A percentile compares a stretch with the other conserved stretches of the same genome.
Evolutionary conservation across 1,139 yeast genomes (phyloP).

Genomic region (Debaryomyces robertsiae): DNA sequence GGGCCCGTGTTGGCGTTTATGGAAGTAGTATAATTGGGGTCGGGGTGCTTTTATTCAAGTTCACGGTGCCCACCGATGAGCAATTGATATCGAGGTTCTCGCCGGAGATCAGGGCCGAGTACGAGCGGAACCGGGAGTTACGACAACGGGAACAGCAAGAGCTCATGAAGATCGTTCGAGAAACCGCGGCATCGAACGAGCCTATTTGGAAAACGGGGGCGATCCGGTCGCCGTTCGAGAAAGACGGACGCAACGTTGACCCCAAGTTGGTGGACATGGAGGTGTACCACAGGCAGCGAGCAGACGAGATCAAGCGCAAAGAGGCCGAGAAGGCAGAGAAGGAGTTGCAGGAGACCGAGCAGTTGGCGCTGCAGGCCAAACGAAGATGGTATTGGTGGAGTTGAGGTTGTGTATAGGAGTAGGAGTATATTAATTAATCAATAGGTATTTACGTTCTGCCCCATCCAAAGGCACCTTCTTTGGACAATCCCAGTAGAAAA

Average conservation of each 20-base stretch:
- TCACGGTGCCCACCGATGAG: constrained; percentile 83
- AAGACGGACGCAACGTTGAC: constrained; percentile 32
- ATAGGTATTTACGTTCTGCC: constrained; percentile 20
- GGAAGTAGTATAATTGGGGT: constrained; percentile 66
- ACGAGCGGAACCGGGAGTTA: constrained; percentile 64
- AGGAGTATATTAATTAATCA: constrained; percentile 9
- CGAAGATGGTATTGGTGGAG: constrained; percentile 35
- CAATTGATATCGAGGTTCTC: constrained; percentile 71
- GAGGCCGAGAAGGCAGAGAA: constrained; percentile 40
- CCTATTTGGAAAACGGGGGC: constrained; percentile 84
- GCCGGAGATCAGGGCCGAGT: constrained; percentile 79
- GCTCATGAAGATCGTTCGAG: constrained; percentile 62
- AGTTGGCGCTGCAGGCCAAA: constrained; percentile 31
- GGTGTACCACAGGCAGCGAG: constrained; percentile 50
- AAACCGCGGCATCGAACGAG: constrained; percentile 64
- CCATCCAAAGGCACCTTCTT: constrained; percentile 50
- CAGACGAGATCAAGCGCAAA: constrained; percentile 47
- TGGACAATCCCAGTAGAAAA: constrained; percentile 46
- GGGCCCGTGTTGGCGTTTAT: constrained; percentile 59
- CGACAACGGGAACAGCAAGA: constrained; percentile 68
- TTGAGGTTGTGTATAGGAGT: constrained; percentile 6
- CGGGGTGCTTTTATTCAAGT: constrained; percentile 68
- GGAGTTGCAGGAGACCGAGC: constrained; percentile 35
- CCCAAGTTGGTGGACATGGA: constrained; percentile 51
- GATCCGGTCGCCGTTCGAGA: constrained; percentile 65